Percentiles rank a stretch among this genome's conserved stretches.
Conservation (phyloP, 306 rosid species). For the Canavalia gladiata region DNA sequence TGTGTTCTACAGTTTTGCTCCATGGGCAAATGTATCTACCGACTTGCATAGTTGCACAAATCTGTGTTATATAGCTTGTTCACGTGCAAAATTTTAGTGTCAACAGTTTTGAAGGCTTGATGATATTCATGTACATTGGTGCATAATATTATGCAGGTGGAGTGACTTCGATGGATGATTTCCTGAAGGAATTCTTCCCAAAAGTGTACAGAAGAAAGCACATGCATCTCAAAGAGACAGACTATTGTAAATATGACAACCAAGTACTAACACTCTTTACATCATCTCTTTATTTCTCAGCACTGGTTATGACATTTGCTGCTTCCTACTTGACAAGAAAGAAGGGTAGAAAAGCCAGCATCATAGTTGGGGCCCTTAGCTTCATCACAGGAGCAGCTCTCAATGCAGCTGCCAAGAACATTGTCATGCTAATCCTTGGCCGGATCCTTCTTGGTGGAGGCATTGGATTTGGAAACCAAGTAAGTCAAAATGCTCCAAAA, state of each 20-base stretch:
- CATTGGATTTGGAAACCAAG: slow-evolving; percentile 96
- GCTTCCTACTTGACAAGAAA: slow-evolving; percentile 80
- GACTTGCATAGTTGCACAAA: too few relatives aligned
- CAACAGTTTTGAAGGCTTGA: too few relatives aligned
- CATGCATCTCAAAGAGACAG: slow-evolving; percentile 71
- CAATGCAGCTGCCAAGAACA: slow-evolving; percentile 81
- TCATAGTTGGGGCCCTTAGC: slow-evolving; percentile 86
- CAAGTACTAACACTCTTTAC: slow-evolving; percentile 83
- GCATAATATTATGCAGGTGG: slow-evolving; percentile 62
- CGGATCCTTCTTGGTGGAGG: slow-evolving; percentile 84
- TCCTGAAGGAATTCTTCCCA: slow-evolving; percentile 81
- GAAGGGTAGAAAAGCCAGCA: slow-evolving; percentile 85
- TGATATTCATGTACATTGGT: too few relatives aligned
- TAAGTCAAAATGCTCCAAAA: slow-evolving; percentile 48
- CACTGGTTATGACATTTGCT: slow-evolving; percentile 74
- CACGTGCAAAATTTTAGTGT: too few relatives aligned
- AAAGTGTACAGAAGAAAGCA: slow-evolving; percentile 73
- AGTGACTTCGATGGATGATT: slow-evolving; percentile 98
- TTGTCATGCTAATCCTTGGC: slow-evolving; percentile 84
- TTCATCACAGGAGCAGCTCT: slow-evolving; percentile 81
- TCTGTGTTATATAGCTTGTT: too few relatives aligned
- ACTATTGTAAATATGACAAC: slow-evolving; percentile 89
- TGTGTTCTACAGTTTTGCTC: too few relatives aligned
- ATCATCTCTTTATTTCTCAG: slow-evolving; percentile 84
- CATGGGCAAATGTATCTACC: too few relatives aligned